Conservation (phyloP, 495 filamentous ascomycete species). For the Tuber aestivum region DNA sequence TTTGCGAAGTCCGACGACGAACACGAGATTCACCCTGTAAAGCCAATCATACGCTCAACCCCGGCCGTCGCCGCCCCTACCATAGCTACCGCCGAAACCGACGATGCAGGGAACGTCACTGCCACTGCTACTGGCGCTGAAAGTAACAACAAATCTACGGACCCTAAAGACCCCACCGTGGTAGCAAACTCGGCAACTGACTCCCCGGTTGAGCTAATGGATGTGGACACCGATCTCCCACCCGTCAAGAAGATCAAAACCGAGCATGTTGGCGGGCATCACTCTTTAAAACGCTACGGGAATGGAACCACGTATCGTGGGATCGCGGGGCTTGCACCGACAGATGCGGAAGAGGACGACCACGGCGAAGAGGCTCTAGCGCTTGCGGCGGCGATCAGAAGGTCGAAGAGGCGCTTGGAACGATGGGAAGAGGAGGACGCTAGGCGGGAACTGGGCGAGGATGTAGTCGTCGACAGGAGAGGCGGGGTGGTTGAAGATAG, state of each 20-base stretch:
- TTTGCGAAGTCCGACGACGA: constrained; percentile 80
- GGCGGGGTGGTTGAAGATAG: constrained; percentile 31
- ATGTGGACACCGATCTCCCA: constrained; percentile 8
- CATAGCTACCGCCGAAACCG: constrained; percentile 18
- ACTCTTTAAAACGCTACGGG: constrained; percentile 22
- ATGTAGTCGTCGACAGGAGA: constrained; percentile 22
- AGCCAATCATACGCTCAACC: constrained; percentile 41
- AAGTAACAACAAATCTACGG: neutral
- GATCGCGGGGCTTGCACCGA: constrained; percentile 62
- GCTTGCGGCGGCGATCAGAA: constrained; percentile 66
- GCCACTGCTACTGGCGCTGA: constrained; percentile 4
- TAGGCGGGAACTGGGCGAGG: constrained; percentile 38
- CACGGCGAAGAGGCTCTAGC: constrained; percentile 71
- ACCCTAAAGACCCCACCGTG: neutral
- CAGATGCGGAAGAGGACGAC: constrained; percentile 61
- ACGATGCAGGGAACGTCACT: constrained; percentile 40
- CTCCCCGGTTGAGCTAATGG: constrained; percentile 17
- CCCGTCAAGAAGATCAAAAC: constrained; percentile 34
- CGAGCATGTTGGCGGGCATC: constrained; percentile 24
- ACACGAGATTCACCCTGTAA: constrained; percentile 21
- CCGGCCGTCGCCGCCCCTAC: constrained; percentile 21
- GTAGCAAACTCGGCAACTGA: neutral
- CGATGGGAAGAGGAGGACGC: constrained; percentile 62
- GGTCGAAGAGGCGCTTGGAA: constrained; percentile 61
- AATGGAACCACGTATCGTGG: constrained; percentile 50